Percentiles rank a stretch among this genome's conserved stretches.
phyloP scores from a whole-genome alignment of 2,329 filamentous ascomycete species.

The Exophiala dermatitidis region DNA sequence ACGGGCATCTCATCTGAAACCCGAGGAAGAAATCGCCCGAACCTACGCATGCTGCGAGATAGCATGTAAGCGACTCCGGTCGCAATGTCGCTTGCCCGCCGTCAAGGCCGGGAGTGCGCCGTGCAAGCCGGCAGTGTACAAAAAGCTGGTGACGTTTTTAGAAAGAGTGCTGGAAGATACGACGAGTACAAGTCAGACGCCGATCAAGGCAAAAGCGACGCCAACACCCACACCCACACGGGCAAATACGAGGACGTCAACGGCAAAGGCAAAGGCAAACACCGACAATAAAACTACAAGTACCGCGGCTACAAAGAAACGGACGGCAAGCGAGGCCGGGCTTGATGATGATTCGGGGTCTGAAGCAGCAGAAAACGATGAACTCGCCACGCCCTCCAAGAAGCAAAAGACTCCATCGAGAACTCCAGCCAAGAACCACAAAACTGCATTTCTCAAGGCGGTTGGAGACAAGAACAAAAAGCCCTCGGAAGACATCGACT shows the following conservation, averaged over 20 bases:
- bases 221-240: too few relatives aligned
- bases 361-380: constrained; percentile 1
- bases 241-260: too few relatives aligned
- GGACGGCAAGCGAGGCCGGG: constrained; percentile 19
- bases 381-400: constrained; percentile 34
- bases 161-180: constrained; percentile 56
- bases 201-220: too few relatives aligned
- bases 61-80: constrained; percentile 79
- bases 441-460: constrained; percentile 8
- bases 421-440: background rate
- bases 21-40: constrained; percentile 81
- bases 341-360: constrained; percentile 28
- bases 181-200: constrained; percentile 15
- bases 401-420: constrained; percentile 10
- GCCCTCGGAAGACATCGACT: constrained; percentile 3
- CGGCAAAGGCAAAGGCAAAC: constrained; percentile 29
- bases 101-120: constrained; percentile 63
- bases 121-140: constrained; percentile 72
- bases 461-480: constrained; percentile 13
- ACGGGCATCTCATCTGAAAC: constrained; percentile 68
- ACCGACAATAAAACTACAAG: too few relatives aligned
- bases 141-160: constrained; percentile 73
- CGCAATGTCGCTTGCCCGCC: constrained; percentile 65
- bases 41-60: constrained; percentile 79
- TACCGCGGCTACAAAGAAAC: constrained; percentile 11